Evolutionary conservation across 208 protist genomes (phyloP).

Genomic region (Leishmania gerbilli): DNA sequence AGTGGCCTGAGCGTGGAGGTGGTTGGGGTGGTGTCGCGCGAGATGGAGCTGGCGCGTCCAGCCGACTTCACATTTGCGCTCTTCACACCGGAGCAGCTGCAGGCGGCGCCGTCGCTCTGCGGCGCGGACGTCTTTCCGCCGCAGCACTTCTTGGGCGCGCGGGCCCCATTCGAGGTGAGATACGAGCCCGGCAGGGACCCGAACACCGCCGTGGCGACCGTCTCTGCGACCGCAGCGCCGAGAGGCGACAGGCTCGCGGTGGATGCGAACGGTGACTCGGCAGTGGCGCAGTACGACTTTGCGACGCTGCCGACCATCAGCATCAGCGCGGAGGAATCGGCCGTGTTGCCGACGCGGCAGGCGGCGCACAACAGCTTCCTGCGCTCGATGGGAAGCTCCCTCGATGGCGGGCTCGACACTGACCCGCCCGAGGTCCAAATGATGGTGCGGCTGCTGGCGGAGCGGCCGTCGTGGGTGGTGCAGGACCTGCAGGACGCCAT

Average conservation of each 20-base stretch:
- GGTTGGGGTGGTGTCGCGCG: conserved; percentile 77
- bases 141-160: conserved; percentile 49
- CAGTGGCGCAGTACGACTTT: conserved; percentile 25
- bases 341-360: conserved; percentile 41
- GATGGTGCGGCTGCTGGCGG: conserved; percentile 48
- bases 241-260: conserved; percentile 9
- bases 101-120: conserved; percentile 36
- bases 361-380: conserved; percentile 36
- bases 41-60: conserved; percentile 63
- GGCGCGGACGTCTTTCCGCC: conserved; percentile 69
- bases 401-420: conserved; percentile 29
- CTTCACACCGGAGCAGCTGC: conserved; percentile 40
- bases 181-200: conserved; percentile 47
- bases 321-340: conserved; percentile 34
- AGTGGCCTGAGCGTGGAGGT: conserved; percentile 38
- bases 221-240: background rate
- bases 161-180: conserved; percentile 46
- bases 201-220: conserved; percentile 39
- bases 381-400: conserved; percentile 27
- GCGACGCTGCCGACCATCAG: conserved; percentile 36
- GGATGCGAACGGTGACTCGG: background rate
- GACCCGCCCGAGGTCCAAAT: conserved; percentile 57
- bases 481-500: conserved; percentile 58
- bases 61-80: conserved; percentile 77
- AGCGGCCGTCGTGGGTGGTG: conserved; percentile 66